phyloP scores from a whole-genome alignment of 805 yeast species.

The Kuraishia cidri region DNA sequence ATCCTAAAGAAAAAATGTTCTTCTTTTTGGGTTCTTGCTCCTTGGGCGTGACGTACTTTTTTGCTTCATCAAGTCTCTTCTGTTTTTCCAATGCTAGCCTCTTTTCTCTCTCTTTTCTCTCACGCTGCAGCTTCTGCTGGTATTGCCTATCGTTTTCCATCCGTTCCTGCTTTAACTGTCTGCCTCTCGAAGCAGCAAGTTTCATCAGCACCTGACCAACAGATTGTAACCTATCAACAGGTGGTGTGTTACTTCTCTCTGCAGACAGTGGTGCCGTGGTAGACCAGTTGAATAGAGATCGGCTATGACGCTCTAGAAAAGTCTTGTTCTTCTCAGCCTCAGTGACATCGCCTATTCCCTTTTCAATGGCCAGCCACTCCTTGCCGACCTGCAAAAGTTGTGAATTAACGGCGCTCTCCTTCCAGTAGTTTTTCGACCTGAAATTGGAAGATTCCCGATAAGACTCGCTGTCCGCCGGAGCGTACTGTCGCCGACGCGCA shows the following conservation, averaged over 20 bases:
- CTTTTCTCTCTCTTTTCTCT: conserved; percentile 1
- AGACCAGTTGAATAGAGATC: conserved; percentile 2
- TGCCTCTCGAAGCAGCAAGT: conserved; percentile 1
- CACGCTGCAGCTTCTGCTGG: not conserved
- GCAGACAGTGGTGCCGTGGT: not conserved
- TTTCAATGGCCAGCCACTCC: conserved; percentile 18
- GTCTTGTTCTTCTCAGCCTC: not conserved
- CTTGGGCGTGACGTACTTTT: not conserved
- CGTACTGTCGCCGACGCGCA: no score
- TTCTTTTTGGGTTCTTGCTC: not conserved
- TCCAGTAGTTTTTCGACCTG: conserved; percentile 11
- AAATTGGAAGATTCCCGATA: no score
- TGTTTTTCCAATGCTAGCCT: not conserved
- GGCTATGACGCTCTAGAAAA: not conserved
- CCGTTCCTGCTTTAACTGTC: not conserved
- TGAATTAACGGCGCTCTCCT: conserved; percentile 6
- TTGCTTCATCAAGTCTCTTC: not conserved
- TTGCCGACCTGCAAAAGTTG: conserved; percentile 8
- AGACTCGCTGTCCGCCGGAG: no score
- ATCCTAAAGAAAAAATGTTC: not conserved
- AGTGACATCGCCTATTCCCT: no score
- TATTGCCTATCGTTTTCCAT: not conserved
- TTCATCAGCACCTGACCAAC: not conserved
- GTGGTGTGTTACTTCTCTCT: no score
- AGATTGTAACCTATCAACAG: not conserved